Evolutionary conservation across 768 basidiomycete species (phyloP).

Genomic region (Crassisporium funariophilum): DNA sequence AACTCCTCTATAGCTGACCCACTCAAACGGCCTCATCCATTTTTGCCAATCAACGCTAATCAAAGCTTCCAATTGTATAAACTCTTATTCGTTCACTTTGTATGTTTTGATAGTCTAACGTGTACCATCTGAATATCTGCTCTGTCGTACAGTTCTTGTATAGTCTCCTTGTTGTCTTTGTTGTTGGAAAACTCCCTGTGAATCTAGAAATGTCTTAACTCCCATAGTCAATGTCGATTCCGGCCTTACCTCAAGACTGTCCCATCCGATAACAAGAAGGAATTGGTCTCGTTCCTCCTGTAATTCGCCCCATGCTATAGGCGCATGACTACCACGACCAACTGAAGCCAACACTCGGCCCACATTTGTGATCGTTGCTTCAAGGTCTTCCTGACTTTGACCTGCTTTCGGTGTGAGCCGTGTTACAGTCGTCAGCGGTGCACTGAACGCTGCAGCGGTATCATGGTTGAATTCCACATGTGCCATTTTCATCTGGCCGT

Average conservation of each 20-base stretch:
- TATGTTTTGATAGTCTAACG: not conserved
- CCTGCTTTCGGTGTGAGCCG: slow-evolving; percentile 11
- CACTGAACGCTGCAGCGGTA: slow-evolving; percentile 10
- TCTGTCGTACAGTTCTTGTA: not conserved
- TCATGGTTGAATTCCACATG: slow-evolving; percentile 20
- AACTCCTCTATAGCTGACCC: not conserved
- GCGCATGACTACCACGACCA: not conserved
- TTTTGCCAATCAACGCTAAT: not conserved
- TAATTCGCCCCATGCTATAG: slow-evolving; percentile 11
- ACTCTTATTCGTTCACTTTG: not conserved
- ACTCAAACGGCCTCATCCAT: not conserved
- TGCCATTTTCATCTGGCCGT: slow-evolving; percentile 11
- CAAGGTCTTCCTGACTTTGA: not conserved
- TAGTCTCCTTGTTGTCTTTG: not conserved
- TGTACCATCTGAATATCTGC: not conserved
- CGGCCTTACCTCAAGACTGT: slow-evolving; percentile 9
- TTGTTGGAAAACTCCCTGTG: not conserved
- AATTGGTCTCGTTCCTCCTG: slow-evolving; percentile 4
- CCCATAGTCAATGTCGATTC: slow-evolving; percentile 4
- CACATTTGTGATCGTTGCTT: not conserved
- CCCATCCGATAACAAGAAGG: slow-evolving; percentile 14
- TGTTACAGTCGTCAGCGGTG: slow-evolving; percentile 11
- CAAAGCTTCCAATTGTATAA: not conserved
- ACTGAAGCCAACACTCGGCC: not conserved
- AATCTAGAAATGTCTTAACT: not conserved